Percentiles rank a stretch among this genome's conserved stretches.
Evolutionary conservation across 805 yeast species (phyloP).

Genomic region (Ogataea pini): DNA sequence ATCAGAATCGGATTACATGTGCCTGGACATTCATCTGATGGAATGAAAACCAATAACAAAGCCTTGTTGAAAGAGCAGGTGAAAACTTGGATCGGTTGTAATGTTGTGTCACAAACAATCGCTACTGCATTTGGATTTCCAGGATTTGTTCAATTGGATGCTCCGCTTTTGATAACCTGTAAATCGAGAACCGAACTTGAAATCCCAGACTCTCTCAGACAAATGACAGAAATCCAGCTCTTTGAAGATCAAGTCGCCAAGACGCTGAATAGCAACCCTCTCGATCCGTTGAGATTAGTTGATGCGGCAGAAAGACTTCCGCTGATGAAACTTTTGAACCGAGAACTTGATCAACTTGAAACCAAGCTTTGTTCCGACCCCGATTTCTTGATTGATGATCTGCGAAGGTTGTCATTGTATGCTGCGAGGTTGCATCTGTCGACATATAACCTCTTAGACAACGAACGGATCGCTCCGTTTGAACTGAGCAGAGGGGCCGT

Average conservation of each 20-base stretch:
- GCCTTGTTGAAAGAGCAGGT: conserved; percentile 70
- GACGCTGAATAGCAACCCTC: conserved; percentile 69
- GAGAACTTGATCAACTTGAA: conserved; percentile 78
- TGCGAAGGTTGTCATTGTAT: conserved; percentile 65
- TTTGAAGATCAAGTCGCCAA: conserved; percentile 84
- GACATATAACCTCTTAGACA: conserved; percentile 79
- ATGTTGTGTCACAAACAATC: conserved; percentile 83
- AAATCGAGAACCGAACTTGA: conserved; percentile 44
- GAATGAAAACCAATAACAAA: conserved; percentile 45
- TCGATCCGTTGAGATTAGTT: conserved; percentile 65
- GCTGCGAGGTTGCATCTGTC: conserved; percentile 80
- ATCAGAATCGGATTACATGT: conserved; percentile 88
- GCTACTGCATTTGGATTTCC: conserved; percentile 96
- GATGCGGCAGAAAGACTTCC: conserved; percentile 75
- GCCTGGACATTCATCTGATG: conserved; percentile 60
- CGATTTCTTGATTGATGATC: conserved; percentile 57
- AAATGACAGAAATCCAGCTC: conserved; percentile 79
- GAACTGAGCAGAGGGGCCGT: conserved; percentile 75
- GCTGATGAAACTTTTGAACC: conserved; percentile 64
- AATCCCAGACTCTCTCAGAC: conserved; percentile 62
- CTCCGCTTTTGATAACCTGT: conserved; percentile 58
- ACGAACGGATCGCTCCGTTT: conserved; percentile 46
- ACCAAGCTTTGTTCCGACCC: conserved; percentile 43
- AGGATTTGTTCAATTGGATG: conserved; percentile 83
- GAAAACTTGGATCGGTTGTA: conserved; percentile 92